phyloP scores from a whole-genome alignment of 2,329 filamentous ascomycete species.

The Aureobasidium sp. region DNA sequence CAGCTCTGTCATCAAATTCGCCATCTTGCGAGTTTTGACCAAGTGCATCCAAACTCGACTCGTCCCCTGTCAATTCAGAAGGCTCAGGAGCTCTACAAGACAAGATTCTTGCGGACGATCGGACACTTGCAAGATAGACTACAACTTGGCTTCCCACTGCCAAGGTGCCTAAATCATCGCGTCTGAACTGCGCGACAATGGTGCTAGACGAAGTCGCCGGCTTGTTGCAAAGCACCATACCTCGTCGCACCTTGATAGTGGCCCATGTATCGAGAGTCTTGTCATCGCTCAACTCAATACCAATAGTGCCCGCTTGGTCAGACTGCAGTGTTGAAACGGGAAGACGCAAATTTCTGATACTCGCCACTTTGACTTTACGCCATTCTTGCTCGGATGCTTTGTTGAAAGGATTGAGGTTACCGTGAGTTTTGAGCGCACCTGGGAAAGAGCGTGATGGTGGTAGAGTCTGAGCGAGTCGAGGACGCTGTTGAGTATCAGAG shows the following conservation, averaged over 20 bases:
- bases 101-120: slow-evolving; percentile 69
- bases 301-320: slow-evolving; percentile 85
- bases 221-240: slow-evolving; percentile 67
- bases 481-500: slow-evolving; percentile 26
- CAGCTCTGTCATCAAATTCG: slow-evolving; percentile 19
- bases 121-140: slow-evolving; percentile 79
- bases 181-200: slow-evolving; percentile 60
- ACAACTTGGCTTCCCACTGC: slow-evolving; percentile 64
- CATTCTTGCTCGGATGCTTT: slow-evolving; percentile 53
- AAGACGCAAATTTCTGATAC: slow-evolving; percentile 78
- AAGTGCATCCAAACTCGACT: slow-evolving; percentile 23
- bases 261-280: slow-evolving; percentile 20
- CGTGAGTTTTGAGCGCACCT: slow-evolving; percentile 32
- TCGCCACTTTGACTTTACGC: slow-evolving; percentile 73
- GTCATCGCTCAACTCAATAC: slow-evolving; percentile 53
- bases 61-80: slow-evolving; percentile 32
- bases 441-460: slow-evolving; percentile 42
- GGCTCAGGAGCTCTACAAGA: slow-evolving; percentile 29
- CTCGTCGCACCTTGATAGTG: slow-evolving; percentile 53
- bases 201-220: slow-evolving; percentile 46
- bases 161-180: slow-evolving; percentile 56
- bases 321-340: slow-evolving; percentile 68
- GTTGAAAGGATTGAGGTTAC: slow-evolving; percentile 9
- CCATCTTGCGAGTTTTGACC: slow-evolving; percentile 30
- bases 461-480: slow-evolving; percentile 24